These are phyloP conservation scores for Teratosphaeriaceae sp. DNA, from an alignment of 2,329 filamentous ascomycete genomes.

Conservation along the genomic window DNA sequence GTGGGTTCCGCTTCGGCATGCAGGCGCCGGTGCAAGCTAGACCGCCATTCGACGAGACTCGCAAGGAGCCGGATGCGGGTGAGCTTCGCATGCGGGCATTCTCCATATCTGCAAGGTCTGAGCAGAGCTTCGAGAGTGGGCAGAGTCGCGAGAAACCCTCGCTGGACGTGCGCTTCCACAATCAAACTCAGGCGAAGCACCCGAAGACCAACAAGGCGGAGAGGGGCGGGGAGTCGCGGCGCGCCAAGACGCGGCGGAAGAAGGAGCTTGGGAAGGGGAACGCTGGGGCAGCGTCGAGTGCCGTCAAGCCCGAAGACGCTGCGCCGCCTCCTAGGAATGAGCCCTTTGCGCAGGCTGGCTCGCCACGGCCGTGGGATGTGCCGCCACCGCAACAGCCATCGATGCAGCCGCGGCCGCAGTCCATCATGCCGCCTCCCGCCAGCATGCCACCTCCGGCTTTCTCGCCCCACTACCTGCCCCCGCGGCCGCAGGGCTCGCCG, in stretches of 20 bases:
- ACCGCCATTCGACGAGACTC: no score
- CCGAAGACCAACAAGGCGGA: slow-evolving; percentile 5
- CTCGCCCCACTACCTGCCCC: neutral
- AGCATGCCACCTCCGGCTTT: slow-evolving; percentile 1
- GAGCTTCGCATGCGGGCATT: no score
- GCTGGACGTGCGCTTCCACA: neutral
- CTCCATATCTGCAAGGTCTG: no score
- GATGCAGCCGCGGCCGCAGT: neutral
- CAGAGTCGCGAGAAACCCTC: neutral
- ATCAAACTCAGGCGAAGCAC: neutral
- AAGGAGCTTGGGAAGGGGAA: neutral
- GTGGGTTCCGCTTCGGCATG: no score
- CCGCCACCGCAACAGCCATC: neutral
- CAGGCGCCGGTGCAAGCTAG: no score
- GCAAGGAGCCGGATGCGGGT: no score
- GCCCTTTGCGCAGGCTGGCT: neutral
- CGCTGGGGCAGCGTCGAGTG: neutral
- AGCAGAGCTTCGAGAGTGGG: no score
- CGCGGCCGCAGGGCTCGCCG: neutral
- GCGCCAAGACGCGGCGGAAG: slow-evolving; percentile 2
- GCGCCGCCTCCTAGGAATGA: neutral
- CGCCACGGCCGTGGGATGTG: neutral
- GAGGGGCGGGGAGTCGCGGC: slow-evolving; percentile 4
- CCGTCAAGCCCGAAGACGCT: neutral
- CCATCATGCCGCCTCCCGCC: neutral